A percentile compares a stretch with the other conserved stretches of the same genome.
Evolutionary conservation across 1,284 basidiomycete genomes (phyloP).

Genomic region (Coniferiporia weirii): DNA sequence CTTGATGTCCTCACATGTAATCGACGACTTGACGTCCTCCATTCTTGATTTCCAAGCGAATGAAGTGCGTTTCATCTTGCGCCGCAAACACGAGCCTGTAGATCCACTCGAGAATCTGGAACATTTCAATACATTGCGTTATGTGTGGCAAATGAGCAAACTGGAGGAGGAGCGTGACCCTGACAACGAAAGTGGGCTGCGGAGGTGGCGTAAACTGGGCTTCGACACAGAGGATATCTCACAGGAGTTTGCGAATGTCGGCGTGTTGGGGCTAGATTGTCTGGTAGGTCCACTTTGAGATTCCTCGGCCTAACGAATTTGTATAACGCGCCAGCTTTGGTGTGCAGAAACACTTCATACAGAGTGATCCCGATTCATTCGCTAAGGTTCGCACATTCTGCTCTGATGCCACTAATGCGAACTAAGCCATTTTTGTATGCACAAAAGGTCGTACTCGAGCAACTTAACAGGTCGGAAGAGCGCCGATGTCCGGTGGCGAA

Average conservation of each 20-base stretch:
- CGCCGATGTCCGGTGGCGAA: conserved; percentile 83
- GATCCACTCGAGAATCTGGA: conserved; percentile 58
- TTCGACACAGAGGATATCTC: conserved; percentile 76
- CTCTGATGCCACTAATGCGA: neutral
- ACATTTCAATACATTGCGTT: conserved; percentile 61
- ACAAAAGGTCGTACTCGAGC: conserved; percentile 72
- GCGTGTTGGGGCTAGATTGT: conserved; percentile 83
- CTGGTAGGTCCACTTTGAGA: conserved; percentile 47
- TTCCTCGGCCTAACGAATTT: neutral
- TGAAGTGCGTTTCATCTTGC: conserved; percentile 75
- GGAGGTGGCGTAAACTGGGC: conserved; percentile 79
- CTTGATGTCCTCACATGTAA: conserved; percentile 81
- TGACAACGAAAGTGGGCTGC: conserved; percentile 33
- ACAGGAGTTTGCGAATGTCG: conserved; percentile 80
- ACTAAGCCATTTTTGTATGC: neutral
- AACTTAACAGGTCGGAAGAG: conserved; percentile 71
- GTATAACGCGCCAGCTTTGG: conserved; percentile 6
- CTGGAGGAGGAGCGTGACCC: conserved; percentile 48
- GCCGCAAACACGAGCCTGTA: conserved; percentile 74
- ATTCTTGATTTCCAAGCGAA: conserved; percentile 92
- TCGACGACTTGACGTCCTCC: conserved; percentile 80
- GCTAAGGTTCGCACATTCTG: conserved; percentile 53
- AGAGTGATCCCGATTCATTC: conserved; percentile 74
- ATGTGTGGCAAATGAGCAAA: conserved; percentile 67
- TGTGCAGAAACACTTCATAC: conserved; percentile 60